phyloP scores from a whole-genome alignment of 164 flowering plant species.

The Vitis labrusca region DNA sequence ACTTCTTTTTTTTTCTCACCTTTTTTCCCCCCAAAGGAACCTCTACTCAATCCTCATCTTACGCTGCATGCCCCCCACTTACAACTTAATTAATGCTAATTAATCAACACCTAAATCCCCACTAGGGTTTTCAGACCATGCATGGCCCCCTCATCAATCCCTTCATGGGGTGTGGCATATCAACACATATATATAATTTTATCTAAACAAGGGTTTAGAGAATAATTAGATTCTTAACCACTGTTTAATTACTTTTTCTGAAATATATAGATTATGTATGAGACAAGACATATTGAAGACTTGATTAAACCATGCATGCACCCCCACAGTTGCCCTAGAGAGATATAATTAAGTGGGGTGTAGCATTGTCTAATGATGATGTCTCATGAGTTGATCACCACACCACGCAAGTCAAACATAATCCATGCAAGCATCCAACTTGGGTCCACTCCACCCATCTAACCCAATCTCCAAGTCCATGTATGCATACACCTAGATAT shows the following conservation, averaged over 20 bases:
- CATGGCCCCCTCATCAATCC: too few species aligned
- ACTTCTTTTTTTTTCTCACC: background rate
- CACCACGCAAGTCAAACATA: constrained; percentile 22
- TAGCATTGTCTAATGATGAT: constrained; percentile 19
- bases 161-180: too few species aligned
- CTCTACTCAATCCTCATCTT: constrained; percentile 5
- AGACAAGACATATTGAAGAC: background rate
- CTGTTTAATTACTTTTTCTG: too few species aligned
- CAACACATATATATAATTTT: too few species aligned
- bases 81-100: too few species aligned
- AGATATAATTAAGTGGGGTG: background rate
- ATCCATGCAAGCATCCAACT: constrained; percentile 12
- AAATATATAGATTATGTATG: too few species aligned
- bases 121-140: too few species aligned
- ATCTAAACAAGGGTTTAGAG: too few species aligned
- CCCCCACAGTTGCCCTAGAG: background rate
- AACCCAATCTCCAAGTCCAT: background rate
- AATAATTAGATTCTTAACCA: too few species aligned
- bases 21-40: constrained; percentile 4
- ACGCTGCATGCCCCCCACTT: constrained; percentile 27
- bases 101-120: too few species aligned
- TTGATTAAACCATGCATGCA: background rate
- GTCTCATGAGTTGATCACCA: constrained; percentile 28
- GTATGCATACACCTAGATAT: background rate
- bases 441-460: constrained; percentile 2